Base-by-base conservation (phyloP, 306 rosid species). In the Castanea mollissima region DNA sequence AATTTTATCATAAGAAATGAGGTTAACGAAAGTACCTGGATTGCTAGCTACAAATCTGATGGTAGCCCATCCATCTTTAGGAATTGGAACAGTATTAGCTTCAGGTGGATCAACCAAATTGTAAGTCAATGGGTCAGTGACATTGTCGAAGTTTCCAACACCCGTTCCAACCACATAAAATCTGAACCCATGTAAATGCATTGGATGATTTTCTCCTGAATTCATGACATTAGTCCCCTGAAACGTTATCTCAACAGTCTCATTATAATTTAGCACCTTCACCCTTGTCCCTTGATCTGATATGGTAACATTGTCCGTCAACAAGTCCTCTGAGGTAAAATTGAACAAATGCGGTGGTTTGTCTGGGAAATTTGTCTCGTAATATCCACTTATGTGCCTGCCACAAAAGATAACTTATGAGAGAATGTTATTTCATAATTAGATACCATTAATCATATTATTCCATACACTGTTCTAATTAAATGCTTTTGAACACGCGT, bases 221-320 rank as follows among this genome's bases (percentile, higher is more conserved):
- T 76, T 73, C 25, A 68, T 68, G 29, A 72, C 25, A 27, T 85
- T 88, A 32, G 92, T 86, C 60, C 90, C 89, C 74, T 88, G 92
- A 49, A 81, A 69, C 10, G 74, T 81, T 68, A 88, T 59, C 56
- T 90, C 91, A 11, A 90, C 88, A 0, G 51, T 59, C 71, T 80
- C 79, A 31, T 82, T 83, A 73, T 79, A 83, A 5, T 83, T 54
- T 3, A 90, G 59, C 49, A 88, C 60, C 63, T 71, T 89, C 62
- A 85, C 94, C 79, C 78, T 79, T 0, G 89, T 88, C 55, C 88
- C 89, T 41, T 23, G 78, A 2, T 63, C 52, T 76, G 72, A 68
- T 7, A 68, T 14, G 87, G 83, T 54, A 54, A 78, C 85, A 21
- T 76, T 87, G 72, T 68, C 52, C 5, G 72, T 67, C 12, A 68